These are phyloP conservation scores for Magnaporthales sp. DNA, from an alignment of 2,329 filamentous ascomycete genomes.

Conservation along the genomic window DNA sequence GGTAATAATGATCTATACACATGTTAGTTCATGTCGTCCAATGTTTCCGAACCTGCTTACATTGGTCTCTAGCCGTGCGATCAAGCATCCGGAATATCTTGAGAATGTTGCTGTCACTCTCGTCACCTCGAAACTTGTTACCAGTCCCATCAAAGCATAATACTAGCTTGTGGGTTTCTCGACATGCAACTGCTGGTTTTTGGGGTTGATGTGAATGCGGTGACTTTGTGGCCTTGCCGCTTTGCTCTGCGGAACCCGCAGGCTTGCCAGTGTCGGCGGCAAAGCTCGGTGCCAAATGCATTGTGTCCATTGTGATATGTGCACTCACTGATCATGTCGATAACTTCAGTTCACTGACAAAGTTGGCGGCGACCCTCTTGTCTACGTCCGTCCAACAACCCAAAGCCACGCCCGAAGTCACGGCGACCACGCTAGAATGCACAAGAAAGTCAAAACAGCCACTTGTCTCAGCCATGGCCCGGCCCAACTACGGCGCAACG, in stretches of 20 bases:
- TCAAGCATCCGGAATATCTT: constrained; percentile 66
- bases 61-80: constrained; percentile 51
- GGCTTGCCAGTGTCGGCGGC: not conserved
- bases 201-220: not conserved
- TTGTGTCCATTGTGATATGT: constrained; percentile 14
- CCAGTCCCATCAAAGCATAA: constrained; percentile 57
- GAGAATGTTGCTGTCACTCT: constrained; percentile 56
- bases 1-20: constrained; percentile 47
- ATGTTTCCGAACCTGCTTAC: constrained; percentile 19
- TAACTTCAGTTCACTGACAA: not conserved
- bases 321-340: not conserved
- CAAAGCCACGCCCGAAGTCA: too few relatives aligned
- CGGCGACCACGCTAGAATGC: too few relatives aligned
- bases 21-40: not conserved
- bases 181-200: not conserved
- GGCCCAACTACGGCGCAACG: not conserved
- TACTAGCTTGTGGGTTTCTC: constrained; percentile 37
- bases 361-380: not conserved
- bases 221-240: not conserved
- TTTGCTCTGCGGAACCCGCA: not conserved
- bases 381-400: not conserved
- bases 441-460: not conserved
- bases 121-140: constrained; percentile 55
- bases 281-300: constrained; percentile 10
- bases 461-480: not conserved